phyloP scores from a whole-genome alignment of 768 basidiomycete genomes.

The Paxillus involutus region DNA sequence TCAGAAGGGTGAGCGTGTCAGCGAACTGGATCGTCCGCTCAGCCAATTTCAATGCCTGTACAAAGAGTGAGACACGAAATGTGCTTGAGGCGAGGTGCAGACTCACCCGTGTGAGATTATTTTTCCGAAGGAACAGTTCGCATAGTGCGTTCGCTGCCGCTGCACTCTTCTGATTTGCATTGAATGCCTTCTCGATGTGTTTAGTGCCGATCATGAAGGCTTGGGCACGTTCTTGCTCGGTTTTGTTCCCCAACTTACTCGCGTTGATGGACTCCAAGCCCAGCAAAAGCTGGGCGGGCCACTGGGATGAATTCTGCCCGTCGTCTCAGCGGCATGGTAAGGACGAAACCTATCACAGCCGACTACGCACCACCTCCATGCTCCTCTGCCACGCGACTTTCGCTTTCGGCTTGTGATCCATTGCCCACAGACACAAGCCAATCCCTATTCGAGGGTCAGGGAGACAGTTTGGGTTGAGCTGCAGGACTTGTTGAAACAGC shows the following conservation, averaged over 20 bases:
- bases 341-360: neutral
- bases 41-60: conserved; percentile 85
- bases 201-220: conserved; percentile 67
- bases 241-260: conserved; percentile 68
- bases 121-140: conserved; percentile 74
- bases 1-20: conserved; percentile 80
- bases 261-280: conserved; percentile 86
- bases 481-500: conserved; percentile 67
- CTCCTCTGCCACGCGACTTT: conserved; percentile 90
- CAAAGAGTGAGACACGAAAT: neutral
- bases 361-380: conserved; percentile 70
- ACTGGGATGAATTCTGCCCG: conserved; percentile 70
- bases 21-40: conserved; percentile 94
- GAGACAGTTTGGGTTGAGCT: conserved; percentile 70
- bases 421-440: conserved; percentile 89
- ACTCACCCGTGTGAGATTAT: conserved; percentile 56
- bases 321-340: neutral
- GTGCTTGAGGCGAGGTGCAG: conserved; percentile 9
- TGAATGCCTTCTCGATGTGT: conserved; percentile 77
- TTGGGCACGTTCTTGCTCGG: conserved; percentile 61
- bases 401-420: conserved; percentile 82
- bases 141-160: conserved; percentile 84
- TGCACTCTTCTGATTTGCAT: conserved; percentile 69
- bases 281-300: conserved; percentile 80
- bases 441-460: conserved; percentile 97